These are phyloP conservation scores for Mycena capillaripes DNA, from an alignment of 768 basidiomycete species.

Conservation along the genomic window DNA sequence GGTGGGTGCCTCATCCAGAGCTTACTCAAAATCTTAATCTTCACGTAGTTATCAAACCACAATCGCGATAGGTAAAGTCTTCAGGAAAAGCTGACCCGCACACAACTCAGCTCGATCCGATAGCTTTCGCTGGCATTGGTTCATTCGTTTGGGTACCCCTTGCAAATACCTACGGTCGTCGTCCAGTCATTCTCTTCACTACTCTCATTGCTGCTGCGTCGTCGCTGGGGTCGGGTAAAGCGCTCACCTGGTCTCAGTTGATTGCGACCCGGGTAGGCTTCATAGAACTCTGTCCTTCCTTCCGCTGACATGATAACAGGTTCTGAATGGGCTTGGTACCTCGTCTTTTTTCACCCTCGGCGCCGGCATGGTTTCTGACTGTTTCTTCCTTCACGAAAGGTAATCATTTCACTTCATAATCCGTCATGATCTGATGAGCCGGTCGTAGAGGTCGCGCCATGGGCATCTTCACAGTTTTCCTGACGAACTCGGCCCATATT, in stretches of 20 bases:
- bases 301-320: conserved; percentile 1
- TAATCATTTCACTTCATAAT: conserved; percentile 49
- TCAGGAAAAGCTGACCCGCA: neutral
- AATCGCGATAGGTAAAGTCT: conserved; percentile 10
- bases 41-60: conserved; percentile 26
- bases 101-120: neutral
- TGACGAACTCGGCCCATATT: conserved; percentile 57
- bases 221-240: conserved; percentile 33
- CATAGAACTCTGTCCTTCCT: neutral
- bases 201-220: conserved; percentile 35
- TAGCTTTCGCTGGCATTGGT: conserved; percentile 36
- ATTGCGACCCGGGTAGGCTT: conserved; percentile 31
- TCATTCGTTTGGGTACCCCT: conserved; percentile 40
- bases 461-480: conserved; percentile 58
- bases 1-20: neutral
- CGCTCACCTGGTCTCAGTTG: conserved; percentile 32
- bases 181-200: conserved; percentile 38
- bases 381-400: conserved; percentile 52
- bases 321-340: conserved; percentile 28
- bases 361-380: conserved; percentile 36
- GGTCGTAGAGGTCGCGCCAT: conserved; percentile 55
- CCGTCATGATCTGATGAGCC: conserved; percentile 49
- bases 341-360: conserved; percentile 31
- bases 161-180: conserved; percentile 39
- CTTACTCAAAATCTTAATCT: neutral